Conservation (phyloP, 2,329 filamentous ascomycete genomes). For the Fusarium sp. region DNA sequence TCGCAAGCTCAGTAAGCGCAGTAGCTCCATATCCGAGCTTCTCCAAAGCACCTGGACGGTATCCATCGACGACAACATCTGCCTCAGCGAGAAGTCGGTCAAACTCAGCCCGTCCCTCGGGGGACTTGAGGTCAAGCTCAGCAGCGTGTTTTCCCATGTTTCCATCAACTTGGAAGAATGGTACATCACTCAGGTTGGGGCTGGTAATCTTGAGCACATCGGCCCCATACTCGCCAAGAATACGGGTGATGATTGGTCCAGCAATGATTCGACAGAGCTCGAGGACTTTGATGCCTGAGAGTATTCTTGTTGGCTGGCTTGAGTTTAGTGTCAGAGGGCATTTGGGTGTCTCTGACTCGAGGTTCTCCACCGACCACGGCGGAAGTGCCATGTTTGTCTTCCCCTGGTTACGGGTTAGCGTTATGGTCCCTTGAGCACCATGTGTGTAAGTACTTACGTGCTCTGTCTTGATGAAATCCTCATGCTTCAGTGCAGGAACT, state of each 20-base stretch:
- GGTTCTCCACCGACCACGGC: conserved; percentile 64
- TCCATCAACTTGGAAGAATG: conserved; percentile 79
- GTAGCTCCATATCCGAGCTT: conserved; percentile 73
- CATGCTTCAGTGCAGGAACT: conserved; percentile 69
- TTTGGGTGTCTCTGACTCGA: conserved; percentile 65
- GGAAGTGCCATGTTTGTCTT: conserved; percentile 57
- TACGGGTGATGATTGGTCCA: conserved; percentile 78
- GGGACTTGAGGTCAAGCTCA: conserved; percentile 72
- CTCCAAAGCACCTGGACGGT: conserved; percentile 74
- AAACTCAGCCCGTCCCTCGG: conserved; percentile 67
- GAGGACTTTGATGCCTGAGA: conserved; percentile 77
- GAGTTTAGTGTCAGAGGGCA: conserved; percentile 53
- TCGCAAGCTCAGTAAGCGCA: conserved; percentile 66
- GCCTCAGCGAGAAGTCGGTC: conserved; percentile 71
- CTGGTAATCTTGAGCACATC: conserved; percentile 80
- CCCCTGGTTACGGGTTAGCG: conserved; percentile 56
- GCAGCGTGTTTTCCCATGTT: conserved; percentile 78
- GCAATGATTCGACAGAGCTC: conserved; percentile 83
- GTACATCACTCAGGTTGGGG: conserved; percentile 75
- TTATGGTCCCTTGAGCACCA: accelerated
- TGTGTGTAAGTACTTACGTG: conserved; percentile 48
- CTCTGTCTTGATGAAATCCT: conserved; percentile 69
- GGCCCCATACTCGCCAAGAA: conserved; percentile 81
- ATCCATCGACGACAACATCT: conserved; percentile 77
- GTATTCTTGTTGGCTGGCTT: conserved; percentile 48